Percentiles rank a stretch among this genome's conserved stretches.
phyloP scores from a whole-genome alignment of 768 basidiomycete species.

The Tulasnella sp. region DNA sequence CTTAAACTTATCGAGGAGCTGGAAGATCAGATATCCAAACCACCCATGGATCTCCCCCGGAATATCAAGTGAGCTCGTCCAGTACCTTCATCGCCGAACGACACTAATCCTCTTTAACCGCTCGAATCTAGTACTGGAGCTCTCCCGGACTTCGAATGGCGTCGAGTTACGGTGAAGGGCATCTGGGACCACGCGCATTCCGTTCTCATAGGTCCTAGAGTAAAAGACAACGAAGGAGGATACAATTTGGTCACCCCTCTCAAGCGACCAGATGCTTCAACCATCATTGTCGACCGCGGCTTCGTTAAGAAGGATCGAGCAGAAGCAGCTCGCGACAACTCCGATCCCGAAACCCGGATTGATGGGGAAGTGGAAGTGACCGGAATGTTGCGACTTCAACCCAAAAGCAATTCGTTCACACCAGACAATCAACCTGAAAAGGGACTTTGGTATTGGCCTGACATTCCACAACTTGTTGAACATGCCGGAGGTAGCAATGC shows the following conservation, averaged over 20 bases:
- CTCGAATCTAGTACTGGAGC: constrained; percentile 42
- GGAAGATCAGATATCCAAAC: constrained; percentile 74
- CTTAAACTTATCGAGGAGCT: constrained; percentile 85
- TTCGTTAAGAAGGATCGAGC: constrained; percentile 56
- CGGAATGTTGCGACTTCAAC: constrained; percentile 75
- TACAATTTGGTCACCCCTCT: constrained; percentile 84
- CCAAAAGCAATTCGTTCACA: constrained; percentile 63
- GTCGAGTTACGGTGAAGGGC: constrained; percentile 71
- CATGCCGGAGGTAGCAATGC: constrained; percentile 60
- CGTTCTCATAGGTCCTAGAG: constrained; percentile 74
- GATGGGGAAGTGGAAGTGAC: constrained; percentile 56
- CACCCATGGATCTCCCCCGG: constrained; percentile 65
- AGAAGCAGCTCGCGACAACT: not conserved
- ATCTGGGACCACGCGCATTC: constrained; percentile 66
- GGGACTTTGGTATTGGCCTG: constrained; percentile 88
- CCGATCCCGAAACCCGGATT: constrained; percentile 20
- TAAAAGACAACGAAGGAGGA: constrained; percentile 80
- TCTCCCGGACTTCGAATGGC: constrained; percentile 80
- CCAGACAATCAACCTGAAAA: constrained; percentile 74
- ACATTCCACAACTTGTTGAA: constrained; percentile 69
- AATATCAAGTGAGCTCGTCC: constrained; percentile 63
- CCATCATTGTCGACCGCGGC: constrained; percentile 85
- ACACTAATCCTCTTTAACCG: constrained; percentile 6
- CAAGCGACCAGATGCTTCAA: constrained; percentile 59
- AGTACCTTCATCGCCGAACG: not conserved